A percentile compares a stretch with the other conserved stretches of the same genome.
phyloP scores from a whole-genome alignment of 75 land plant species.

The Larix kaempferi region DNA sequence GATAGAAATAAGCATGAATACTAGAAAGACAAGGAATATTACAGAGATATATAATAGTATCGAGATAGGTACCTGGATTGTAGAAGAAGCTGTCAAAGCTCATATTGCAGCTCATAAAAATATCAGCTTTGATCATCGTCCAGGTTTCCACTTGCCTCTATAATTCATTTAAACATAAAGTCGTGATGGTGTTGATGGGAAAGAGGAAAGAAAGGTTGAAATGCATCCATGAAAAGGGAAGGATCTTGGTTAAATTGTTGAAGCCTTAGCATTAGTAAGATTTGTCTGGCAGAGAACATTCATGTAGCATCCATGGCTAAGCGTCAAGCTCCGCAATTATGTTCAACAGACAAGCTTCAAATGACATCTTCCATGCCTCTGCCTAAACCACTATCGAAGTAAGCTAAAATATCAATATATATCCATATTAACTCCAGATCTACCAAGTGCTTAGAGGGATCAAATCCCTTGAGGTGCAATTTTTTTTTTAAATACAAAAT shows the following conservation, averaged over 20 bases:
- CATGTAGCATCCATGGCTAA: background rate
- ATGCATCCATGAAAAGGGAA: conserved; percentile 8
- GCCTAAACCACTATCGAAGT: too few species aligned
- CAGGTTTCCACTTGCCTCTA: background rate
- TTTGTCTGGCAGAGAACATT: background rate
- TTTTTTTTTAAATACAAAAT: too few species aligned
- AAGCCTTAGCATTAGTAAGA: background rate
- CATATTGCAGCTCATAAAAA: background rate
- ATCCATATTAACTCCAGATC: too few species aligned
- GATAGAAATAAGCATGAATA: too few species aligned
- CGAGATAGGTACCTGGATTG: background rate
- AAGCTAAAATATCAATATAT: too few species aligned
- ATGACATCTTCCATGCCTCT: too few species aligned
- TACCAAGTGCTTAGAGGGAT: too few species aligned
- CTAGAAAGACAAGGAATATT: too few species aligned
- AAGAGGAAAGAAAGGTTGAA: background rate
- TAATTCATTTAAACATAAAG: background rate
- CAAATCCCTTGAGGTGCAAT: too few species aligned
- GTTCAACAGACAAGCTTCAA: background rate
- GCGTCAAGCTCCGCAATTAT: background rate
- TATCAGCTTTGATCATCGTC: background rate
- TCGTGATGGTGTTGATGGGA: background rate
- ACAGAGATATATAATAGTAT: too few species aligned
- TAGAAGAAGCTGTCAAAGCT: background rate
- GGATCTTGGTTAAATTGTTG: background rate